phyloP scores from a whole-genome alignment of 345 rosid genomes.

The Gossypium anomalum region DNA sequence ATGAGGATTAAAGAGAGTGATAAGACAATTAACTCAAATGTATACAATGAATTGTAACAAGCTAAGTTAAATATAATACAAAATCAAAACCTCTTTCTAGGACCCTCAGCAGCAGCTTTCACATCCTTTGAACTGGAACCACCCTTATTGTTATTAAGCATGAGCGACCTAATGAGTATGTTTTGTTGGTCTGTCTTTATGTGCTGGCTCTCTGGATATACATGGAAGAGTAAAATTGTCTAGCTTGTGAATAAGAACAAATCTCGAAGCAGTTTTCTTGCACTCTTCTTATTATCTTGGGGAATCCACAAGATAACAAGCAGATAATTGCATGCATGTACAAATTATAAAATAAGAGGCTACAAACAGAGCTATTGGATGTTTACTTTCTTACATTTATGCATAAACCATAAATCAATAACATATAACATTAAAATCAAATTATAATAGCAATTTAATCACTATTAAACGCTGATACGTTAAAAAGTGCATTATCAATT shows the following conservation, averaged over 20 bases:
- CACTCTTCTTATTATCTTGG: no score
- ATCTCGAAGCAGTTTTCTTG: no score
- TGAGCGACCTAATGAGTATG: slow-evolving; percentile 81
- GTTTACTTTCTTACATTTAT: background rate
- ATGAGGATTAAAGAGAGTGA: background rate
- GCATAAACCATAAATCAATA: background rate
- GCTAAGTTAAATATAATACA: slow-evolving; percentile 7
- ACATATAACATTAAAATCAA: background rate
- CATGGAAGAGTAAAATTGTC: slow-evolving; percentile 20
- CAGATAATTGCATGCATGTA: no score
- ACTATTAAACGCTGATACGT: background rate
- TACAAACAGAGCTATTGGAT: background rate
- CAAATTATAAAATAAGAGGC: no score
- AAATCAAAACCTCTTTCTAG: slow-evolving; percentile 63
- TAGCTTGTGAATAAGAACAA: background rate
- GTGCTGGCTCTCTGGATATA: slow-evolving; percentile 58
- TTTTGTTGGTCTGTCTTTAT: slow-evolving; percentile 86
- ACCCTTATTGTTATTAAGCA: slow-evolving; percentile 59
- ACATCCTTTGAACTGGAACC: slow-evolving; percentile 56
- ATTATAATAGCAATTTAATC: background rate
- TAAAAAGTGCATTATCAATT: no score
- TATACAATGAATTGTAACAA: background rate
- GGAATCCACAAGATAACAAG: no score
- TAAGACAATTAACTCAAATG: background rate
- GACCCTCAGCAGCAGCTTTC: slow-evolving; percentile 52